Evolutionary conservation across 2,329 filamentous ascomycete genomes (phyloP).

Genomic region (Pleurostoma richardsiae): DNA sequence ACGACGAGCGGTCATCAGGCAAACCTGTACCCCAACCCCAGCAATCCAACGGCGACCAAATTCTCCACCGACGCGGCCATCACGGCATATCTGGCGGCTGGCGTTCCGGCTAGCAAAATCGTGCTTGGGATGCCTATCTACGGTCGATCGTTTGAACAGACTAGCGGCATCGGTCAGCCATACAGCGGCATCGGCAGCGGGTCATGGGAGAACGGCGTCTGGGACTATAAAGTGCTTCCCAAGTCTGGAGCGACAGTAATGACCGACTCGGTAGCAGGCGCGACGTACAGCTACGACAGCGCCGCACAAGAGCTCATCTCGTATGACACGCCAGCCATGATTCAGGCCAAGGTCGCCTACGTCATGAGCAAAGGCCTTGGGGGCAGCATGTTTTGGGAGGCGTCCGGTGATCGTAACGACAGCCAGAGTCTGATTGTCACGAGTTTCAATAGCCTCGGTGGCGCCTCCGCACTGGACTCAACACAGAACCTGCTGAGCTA

Average conservation of each 20-base stretch:
- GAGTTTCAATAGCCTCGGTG: slow-evolving; percentile 32
- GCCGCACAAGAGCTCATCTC: slow-evolving; percentile 58
- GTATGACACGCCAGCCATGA: slow-evolving; percentile 62
- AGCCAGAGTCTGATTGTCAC: slow-evolving; percentile 55
- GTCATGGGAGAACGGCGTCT: slow-evolving; percentile 69
- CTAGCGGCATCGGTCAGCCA: slow-evolving; percentile 59
- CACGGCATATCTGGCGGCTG: slow-evolving; percentile 56
- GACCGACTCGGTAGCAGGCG: slow-evolving; percentile 53
- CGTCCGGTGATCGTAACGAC: slow-evolving; percentile 59
- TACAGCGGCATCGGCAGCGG: slow-evolving; percentile 63
- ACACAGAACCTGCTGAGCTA: slow-evolving; percentile 46
- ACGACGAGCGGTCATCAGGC: slow-evolving; percentile 60
- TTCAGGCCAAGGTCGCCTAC: slow-evolving; percentile 59
- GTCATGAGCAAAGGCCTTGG: slow-evolving; percentile 59
- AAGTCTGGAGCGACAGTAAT: slow-evolving; percentile 50
- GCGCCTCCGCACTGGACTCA: slow-evolving; percentile 34
- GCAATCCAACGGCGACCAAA: slow-evolving; percentile 56
- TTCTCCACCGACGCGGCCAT: slow-evolving; percentile 66
- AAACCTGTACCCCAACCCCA: slow-evolving; percentile 57
- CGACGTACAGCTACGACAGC: slow-evolving; percentile 67
- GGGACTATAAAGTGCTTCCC: slow-evolving; percentile 78
- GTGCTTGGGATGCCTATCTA: slow-evolving; percentile 78
- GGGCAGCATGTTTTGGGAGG: slow-evolving; percentile 85
- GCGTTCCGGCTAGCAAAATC: slow-evolving; percentile 61
- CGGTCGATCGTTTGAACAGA: slow-evolving; percentile 62